phyloP scores from a whole-genome alignment of 176 grass and related monocot species.

The Saccharum spontaneum region DNA sequence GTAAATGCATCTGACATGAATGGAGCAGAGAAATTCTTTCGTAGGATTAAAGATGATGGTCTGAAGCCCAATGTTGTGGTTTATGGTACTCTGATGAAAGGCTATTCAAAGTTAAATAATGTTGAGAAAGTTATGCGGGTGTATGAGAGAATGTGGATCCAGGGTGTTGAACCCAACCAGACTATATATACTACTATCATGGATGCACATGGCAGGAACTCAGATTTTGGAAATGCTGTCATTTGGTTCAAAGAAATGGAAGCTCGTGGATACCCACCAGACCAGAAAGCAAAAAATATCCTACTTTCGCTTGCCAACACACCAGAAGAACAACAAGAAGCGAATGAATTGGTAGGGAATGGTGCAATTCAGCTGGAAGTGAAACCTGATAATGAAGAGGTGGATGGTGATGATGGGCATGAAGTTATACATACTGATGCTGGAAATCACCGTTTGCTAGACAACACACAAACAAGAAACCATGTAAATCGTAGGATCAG shows the following conservation, averaged over 20 bases:
- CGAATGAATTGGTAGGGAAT: constrained; percentile 67
- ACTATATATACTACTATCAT: constrained; percentile 89
- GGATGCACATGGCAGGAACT: constrained; percentile 80
- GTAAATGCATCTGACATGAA: constrained; percentile 93
- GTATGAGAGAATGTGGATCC: constrained; percentile 81
- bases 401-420: constrained; percentile 30
- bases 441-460: constrained; percentile 7
- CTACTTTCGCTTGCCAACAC: constrained; percentile 71
- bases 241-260: constrained; percentile 93
- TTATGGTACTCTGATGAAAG: constrained; percentile 97
- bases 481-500: constrained; percentile 35
- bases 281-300: constrained; percentile 86
- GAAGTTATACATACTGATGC: constrained; percentile 30
- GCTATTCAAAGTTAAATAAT: constrained; percentile 83
- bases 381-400: constrained; percentile 18
- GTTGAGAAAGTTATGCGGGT: constrained; percentile 77
- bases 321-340: constrained; percentile 74
- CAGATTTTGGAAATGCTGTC: constrained; percentile 80
- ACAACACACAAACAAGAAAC: constrained; percentile 6
- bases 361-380: constrained; percentile 41
- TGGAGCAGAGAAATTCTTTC: constrained; percentile 85
- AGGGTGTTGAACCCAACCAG: constrained; percentile 84
- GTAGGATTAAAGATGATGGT: constrained; percentile 89
- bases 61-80: constrained; percentile 88
- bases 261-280: constrained; percentile 57